Base-by-base conservation (phyloP, 2,329 filamentous ascomycete genomes). In the Arthrobotrys musiformis region DNA sequence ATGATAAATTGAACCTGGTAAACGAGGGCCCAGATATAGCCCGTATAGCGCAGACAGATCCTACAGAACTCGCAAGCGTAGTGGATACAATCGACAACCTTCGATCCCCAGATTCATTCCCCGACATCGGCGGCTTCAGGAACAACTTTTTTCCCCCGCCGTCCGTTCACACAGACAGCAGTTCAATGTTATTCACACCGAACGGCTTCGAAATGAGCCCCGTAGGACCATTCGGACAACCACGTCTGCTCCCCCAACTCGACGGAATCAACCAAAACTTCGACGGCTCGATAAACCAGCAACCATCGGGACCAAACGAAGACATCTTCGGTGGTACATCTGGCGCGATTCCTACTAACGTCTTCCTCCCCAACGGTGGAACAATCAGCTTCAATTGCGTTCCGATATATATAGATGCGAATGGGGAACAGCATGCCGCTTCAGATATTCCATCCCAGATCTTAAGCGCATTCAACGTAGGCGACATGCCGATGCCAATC, bases 351-450 rank as follows among this genome's bases (percentile, higher is more conserved):
- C 35, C 60, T 7, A 64, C 58, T 13, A 66, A 64, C 22, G 11
- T 63, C 1, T 26, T 66, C 5, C 42, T 72, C n/a, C 48, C 58
- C 4, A 44, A 56, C 26, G 68, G 69, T 24, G 66, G 60, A 13
- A 52, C 60, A 4, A 58, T 77, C n/a, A 64, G 56, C 7, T 70
- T 77, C 42, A 77, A 70, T n/a, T 77, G 73, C 37, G 50, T 77
- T 5, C 73, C 73, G 22, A 28, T 70, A 24, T 77, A 70, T 52
- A 63, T 70, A 15, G 73, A 70, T 48, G 46, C 50, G 17, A 66
- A 61, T 22, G 66, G 73, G n/a, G 33, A 61, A 26, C 40, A 61
- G 54, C 61, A 44, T 19, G 40, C 64, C 3, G 67, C 67, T n/a
- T 52, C 58, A 24, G 66, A 66, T 15, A 19, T 50, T 0, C 52